Evolutionary conservation across 257 asterid genomes (phyloP).

Genomic region (Primulina eburnea): DNA sequence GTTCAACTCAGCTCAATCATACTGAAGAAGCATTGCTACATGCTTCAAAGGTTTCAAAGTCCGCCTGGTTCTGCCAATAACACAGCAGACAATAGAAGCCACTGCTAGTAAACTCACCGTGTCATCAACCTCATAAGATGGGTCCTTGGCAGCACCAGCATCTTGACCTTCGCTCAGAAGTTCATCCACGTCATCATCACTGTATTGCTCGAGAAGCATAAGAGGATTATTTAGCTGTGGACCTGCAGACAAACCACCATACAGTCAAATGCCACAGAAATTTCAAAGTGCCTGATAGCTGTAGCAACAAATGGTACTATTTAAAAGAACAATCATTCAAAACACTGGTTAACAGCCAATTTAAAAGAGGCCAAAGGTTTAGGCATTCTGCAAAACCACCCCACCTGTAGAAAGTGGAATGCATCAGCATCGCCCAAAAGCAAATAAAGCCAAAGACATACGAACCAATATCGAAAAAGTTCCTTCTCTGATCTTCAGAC

Average conservation of each 20-base stretch:
- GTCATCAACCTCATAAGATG: constrained; percentile 37
- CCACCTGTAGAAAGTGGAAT: constrained; percentile 75
- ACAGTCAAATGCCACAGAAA: constrained; percentile 39
- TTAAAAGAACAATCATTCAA: constrained; percentile 22
- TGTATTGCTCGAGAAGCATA: constrained; percentile 83
- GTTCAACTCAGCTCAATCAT: background rate
- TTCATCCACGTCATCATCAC: constrained; percentile 84
- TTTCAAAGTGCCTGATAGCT: constrained; percentile 12
- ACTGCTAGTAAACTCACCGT: constrained; percentile 46
- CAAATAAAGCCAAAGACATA: constrained; percentile 74
- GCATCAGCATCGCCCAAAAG: constrained; percentile 64
- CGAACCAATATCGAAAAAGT: constrained; percentile 81
- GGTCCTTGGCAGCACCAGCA: constrained; percentile 37
- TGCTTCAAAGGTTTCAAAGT: background rate
- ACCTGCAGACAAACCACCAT: constrained; percentile 51
- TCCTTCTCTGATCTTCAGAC: constrained; percentile 54
- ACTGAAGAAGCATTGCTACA: too few species aligned
- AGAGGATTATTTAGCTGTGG: constrained; percentile 68
- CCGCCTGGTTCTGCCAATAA: background rate
- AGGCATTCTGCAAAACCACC: constrained; percentile 39
- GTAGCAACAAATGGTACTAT: constrained; percentile 19
- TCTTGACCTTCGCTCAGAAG: constrained; percentile 40
- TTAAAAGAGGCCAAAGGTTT: constrained; percentile 27
- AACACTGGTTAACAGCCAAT: constrained; percentile 24
- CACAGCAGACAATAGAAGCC: background rate